Percentiles rank a stretch among this genome's conserved stretches.
Conservation (phyloP, 805 yeast species). For the Tanozyma kutaoensis region DNA sequence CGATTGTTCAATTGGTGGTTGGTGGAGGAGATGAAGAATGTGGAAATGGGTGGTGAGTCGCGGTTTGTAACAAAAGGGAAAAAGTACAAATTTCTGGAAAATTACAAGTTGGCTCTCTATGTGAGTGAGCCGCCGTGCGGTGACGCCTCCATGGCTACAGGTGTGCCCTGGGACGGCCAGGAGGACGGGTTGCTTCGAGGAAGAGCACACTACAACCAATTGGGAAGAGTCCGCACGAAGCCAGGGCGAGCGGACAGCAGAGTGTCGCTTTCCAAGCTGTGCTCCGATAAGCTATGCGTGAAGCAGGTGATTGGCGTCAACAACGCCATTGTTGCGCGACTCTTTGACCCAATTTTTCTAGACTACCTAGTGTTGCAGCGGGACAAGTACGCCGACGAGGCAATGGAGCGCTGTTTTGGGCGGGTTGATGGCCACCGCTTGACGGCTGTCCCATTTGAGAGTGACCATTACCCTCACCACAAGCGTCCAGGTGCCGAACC, state of each 20-base stretch:
- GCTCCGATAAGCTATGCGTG: constrained; percentile 71
- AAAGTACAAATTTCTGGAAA: constrained; percentile 17
- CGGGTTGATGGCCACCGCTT: constrained; percentile 5
- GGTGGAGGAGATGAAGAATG: constrained; percentile 28
- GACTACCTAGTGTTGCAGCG: constrained; percentile 37
- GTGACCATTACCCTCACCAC: constrained; percentile 11
- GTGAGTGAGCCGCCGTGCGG: constrained; percentile 85
- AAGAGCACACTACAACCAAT: constrained; percentile 36
- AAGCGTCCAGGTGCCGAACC: constrained; percentile 11
- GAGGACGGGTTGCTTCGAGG: constrained; percentile 34
- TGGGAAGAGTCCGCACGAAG: constrained; percentile 74
- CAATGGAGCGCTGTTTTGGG: constrained; percentile 30
- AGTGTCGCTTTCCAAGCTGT: constrained; percentile 64
- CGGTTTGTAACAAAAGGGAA: no score
- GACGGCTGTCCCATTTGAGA: constrained; percentile 9
- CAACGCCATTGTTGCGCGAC: constrained; percentile 27
- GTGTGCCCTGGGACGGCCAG: constrained; percentile 9
- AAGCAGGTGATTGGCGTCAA: constrained; percentile 46
- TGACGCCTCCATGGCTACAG: constrained; percentile 55
- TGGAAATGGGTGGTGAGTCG: background rate
- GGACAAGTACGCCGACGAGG: constrained; percentile 9
- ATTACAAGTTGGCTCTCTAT: constrained; percentile 40
- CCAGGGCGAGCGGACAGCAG: constrained; percentile 84
- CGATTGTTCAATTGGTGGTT: constrained; percentile 56
- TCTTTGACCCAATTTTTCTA: constrained; percentile 23